phyloP scores from a whole-genome alignment of 2,329 filamentous ascomycete genomes.

The Chrysoporthe deuterocubensis region DNA sequence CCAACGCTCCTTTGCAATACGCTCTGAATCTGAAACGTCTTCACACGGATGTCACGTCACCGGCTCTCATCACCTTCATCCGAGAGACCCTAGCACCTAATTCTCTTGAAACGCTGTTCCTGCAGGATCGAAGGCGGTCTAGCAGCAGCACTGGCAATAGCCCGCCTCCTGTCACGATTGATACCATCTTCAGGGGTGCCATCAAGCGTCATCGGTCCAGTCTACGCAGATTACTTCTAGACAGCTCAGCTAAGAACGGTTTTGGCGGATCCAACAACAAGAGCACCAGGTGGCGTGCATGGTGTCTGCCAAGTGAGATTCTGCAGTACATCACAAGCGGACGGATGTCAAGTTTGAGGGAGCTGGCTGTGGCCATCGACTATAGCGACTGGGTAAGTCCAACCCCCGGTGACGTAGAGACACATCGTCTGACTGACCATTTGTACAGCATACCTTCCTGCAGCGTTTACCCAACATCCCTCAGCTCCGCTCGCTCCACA shows the following conservation, averaged over 20 bases:
- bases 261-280: constrained; percentile 40
- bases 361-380: constrained; percentile 73
- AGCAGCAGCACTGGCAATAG: constrained; percentile 39
- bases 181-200: constrained; percentile 71
- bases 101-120: constrained; percentile 76
- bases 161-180: constrained; percentile 61
- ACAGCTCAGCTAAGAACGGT: constrained; percentile 64
- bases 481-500: constrained; percentile 71
- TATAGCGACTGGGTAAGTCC: constrained; percentile 76
- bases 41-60: constrained; percentile 74
- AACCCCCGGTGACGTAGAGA: not conserved
- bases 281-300: constrained; percentile 63
- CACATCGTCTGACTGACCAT: constrained; percentile 26
- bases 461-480: constrained; percentile 73
- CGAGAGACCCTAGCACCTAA: constrained; percentile 79
- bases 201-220: constrained; percentile 73
- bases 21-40: constrained; percentile 72
- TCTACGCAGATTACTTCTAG: constrained; percentile 73
- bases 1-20: constrained; percentile 52
- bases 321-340: constrained; percentile 76
- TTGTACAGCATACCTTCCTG: constrained; percentile 72
- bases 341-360: constrained; percentile 71
- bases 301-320: constrained; percentile 72
- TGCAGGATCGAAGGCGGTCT: constrained; percentile 66
- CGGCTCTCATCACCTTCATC: constrained; percentile 72